Percentiles rank a stretch among this genome's conserved stretches.
Evolutionary conservation across 140 eudicot species (phyloP).

Genomic region (Ambrosia hybrid): DNA sequence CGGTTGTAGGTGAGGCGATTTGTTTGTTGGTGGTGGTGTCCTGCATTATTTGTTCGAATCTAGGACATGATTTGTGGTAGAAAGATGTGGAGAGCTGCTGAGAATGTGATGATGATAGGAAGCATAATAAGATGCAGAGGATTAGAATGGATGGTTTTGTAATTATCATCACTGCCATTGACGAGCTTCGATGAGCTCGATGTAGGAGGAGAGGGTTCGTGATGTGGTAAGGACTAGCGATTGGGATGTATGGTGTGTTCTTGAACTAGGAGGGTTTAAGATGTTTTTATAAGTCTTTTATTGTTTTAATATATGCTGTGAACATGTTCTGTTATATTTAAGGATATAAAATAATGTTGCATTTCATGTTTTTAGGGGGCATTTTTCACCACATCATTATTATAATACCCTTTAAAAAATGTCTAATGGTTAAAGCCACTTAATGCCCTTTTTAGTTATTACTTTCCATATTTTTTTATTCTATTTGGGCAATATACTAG

Average conservation of each 20-base stretch:
- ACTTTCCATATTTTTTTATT: no score
- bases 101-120: slow-evolving; percentile 27
- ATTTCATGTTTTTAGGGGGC: background rate
- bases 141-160: background rate
- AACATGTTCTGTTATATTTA: no score
- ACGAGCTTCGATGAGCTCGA: slow-evolving; percentile 21
- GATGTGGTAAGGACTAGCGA: background rate
- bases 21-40: slow-evolving; percentile 78
- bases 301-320: background rate
- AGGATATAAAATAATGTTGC: background rate
- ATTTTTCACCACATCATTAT: no score
- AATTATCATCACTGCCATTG: slow-evolving; percentile 16
- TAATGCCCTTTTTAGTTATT: no score
- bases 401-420: no score
- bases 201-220: slow-evolving; percentile 5
- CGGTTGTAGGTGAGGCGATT: slow-evolving; percentile 77
- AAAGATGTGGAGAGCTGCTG: slow-evolving; percentile 42
- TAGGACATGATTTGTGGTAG: slow-evolving; percentile 62
- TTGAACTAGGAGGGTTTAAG: slow-evolving; percentile 14
- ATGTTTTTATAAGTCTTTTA: background rate
- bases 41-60: slow-evolving; percentile 54
- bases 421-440: no score
- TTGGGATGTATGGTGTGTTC: background rate
- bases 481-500: no score
- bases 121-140: slow-evolving; percentile 16